Percentiles rank a stretch among this genome's conserved stretches.
Conservation (phyloP, 2,329 filamentous ascomycete species). For the Cladosporium cucumerinum region DNA sequence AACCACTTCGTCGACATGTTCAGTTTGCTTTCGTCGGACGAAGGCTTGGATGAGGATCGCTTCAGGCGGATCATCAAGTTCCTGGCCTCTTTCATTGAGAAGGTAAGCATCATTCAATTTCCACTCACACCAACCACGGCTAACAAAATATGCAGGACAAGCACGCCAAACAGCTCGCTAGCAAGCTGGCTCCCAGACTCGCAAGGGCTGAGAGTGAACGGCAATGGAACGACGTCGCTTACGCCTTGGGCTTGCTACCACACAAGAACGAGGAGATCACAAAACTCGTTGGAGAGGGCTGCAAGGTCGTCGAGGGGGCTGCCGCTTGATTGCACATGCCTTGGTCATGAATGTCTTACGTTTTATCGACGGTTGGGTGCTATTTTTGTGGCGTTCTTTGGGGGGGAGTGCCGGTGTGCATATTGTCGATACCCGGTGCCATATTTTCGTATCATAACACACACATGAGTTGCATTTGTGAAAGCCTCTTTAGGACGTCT, state of each 20-base stretch:
- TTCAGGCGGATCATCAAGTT: conserved; percentile 88
- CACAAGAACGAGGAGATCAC: conserved; percentile 91
- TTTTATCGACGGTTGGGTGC: neutral
- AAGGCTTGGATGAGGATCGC: conserved; percentile 75
- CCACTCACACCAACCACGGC: neutral
- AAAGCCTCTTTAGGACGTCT: neutral
- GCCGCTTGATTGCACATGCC: conserved; percentile 10
- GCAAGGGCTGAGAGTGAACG: conserved; percentile 84
- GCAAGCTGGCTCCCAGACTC: conserved; percentile 85
- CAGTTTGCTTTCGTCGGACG: conserved; percentile 80
- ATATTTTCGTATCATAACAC: conserved; percentile 6
- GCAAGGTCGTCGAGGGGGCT: conserved; percentile 51
- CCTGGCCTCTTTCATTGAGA: conserved; percentile 92
- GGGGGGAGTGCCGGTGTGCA: neutral
- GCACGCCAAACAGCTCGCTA: conserved; percentile 88
- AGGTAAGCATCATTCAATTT: conserved; percentile 57
- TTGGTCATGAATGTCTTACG: neutral
- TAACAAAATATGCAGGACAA: conserved; percentile 65
- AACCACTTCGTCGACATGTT: conserved; percentile 99
- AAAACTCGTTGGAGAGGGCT: conserved; percentile 72
- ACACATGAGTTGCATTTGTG: neutral
- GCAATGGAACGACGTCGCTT: conserved; percentile 97
- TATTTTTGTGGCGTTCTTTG: neutral
- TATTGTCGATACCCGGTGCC: conserved; percentile 8
- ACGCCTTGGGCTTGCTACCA: conserved; percentile 80